Conservation (phyloP, 805 yeast genomes). For the Ogataea haglerorum region DNA sequence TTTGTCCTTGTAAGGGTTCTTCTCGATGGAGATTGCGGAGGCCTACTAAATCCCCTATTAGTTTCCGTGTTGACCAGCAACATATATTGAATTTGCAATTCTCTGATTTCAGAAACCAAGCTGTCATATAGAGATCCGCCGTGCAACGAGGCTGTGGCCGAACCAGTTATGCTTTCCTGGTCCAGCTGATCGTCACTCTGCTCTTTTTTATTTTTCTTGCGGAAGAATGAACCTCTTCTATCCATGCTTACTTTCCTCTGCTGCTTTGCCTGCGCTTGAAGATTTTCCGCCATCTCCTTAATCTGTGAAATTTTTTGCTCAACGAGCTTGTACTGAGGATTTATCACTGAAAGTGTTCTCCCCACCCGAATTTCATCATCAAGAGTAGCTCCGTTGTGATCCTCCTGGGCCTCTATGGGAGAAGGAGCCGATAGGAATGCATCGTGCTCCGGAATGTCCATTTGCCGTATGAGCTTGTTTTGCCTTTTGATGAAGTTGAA, state of each 20-base stretch:
- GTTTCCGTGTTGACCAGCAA: slow-evolving; percentile 21
- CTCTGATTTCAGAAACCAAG: slow-evolving; percentile 16
- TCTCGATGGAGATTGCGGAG: slow-evolving; percentile 22
- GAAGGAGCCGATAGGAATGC: neutral
- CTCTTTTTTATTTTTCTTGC: slow-evolving; percentile 24
- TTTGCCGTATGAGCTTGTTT: slow-evolving; percentile 13
- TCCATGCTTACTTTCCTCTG: slow-evolving; percentile 11
- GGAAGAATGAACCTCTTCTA: slow-evolving; percentile 21
- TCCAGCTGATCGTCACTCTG: slow-evolving; percentile 2
- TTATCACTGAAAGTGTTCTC: slow-evolving; percentile 8
- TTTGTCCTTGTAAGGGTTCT: slow-evolving; percentile 25
- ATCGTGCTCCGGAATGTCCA: slow-evolving; percentile 1
- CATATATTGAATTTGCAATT: slow-evolving; percentile 25
- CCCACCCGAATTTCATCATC: slow-evolving; percentile 20
- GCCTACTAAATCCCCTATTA: slow-evolving; percentile 22
- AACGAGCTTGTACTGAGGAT: slow-evolving; percentile 14
- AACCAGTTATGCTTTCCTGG: neutral
- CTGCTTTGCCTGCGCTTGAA: slow-evolving; percentile 8
- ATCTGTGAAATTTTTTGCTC: slow-evolving; percentile 19
- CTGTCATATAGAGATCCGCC: slow-evolving; percentile 12
- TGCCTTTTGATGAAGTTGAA: slow-evolving; percentile 50
- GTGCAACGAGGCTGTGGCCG: neutral
- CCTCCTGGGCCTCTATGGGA: slow-evolving; percentile 3
- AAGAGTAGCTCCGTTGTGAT: neutral
- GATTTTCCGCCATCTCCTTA: slow-evolving; percentile 15